Conservation (phyloP, 129 eudicot species). For the Flaveria bidentis region DNA sequence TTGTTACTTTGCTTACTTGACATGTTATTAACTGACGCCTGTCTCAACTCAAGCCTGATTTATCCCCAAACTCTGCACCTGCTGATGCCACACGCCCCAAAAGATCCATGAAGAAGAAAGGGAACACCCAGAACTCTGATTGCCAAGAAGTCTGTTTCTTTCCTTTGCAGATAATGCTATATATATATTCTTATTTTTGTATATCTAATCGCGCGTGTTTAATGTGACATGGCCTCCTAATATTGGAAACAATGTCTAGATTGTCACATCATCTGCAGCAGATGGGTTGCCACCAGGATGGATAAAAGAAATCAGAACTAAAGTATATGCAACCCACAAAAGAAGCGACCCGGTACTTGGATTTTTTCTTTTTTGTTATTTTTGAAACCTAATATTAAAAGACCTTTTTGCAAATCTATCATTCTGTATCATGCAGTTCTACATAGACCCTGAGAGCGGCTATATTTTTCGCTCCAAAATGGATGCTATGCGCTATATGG, state of each 20-base stretch:
- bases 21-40: constrained; percentile 23
- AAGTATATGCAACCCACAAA: constrained; percentile 30
- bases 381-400: background rate
- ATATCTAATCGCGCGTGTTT: background rate
- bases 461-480: constrained; percentile 61
- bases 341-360: constrained; percentile 62
- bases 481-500: constrained; percentile 68
- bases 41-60: constrained; percentile 26
- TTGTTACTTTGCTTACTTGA: constrained; percentile 20
- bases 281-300: constrained; percentile 81
- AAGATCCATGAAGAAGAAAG: constrained; percentile 36
- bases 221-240: constrained; percentile 15
- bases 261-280: constrained; percentile 40
- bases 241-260: constrained; percentile 41
- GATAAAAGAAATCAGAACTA: constrained; percentile 64
- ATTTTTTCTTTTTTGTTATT: background rate
- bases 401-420: background rate
- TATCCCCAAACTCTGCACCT: constrained; percentile 20
- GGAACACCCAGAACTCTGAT: background rate
- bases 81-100: constrained; percentile 16
- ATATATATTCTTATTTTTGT: background rate
- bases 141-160: constrained; percentile 38
- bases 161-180: constrained; percentile 18
- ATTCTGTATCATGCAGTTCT: constrained; percentile 45
- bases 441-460: constrained; percentile 55